Conservation (phyloP, 108 stramenopile genomes). For the Skeletonema menzelii region DNA sequence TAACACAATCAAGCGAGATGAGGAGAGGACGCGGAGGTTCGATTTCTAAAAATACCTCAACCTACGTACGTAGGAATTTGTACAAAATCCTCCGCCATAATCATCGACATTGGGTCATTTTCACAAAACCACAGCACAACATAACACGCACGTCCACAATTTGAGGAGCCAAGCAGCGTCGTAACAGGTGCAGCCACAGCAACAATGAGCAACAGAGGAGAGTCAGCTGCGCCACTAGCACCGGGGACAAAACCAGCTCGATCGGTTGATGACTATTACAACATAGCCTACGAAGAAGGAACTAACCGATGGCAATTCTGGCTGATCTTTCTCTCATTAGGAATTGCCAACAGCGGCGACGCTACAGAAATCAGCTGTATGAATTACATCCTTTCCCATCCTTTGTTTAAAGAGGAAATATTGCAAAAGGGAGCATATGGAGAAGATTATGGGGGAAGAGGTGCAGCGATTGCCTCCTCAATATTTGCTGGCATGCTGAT, state of each 20-base stretch:
- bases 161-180: too few relatives aligned
- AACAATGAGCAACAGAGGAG: not conserved
- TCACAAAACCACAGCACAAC: too few relatives aligned
- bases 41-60: too few relatives aligned
- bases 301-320: constrained; percentile 5
- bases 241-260: not conserved
- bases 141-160: too few relatives aligned
- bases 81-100: too few relatives aligned
- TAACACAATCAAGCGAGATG: too few relatives aligned
- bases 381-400: constrained; percentile 11
- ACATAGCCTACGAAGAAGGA: constrained; percentile 7
- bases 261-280: constrained; percentile 9
- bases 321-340: constrained; percentile 8
- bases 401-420: constrained; percentile 12
- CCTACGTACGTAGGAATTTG: too few relatives aligned
- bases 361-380: constrained; percentile 15
- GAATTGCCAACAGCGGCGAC: constrained; percentile 9
- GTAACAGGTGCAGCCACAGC: too few relatives aligned
- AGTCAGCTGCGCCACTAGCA: not conserved
- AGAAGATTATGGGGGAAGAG: constrained; percentile 10
- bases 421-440: not conserved
- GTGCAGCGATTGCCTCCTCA: constrained; percentile 10
- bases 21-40: too few relatives aligned
- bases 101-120: too few relatives aligned
- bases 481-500: constrained; percentile 14